phyloP scores from a whole-genome alignment of 495 filamentous ascomycete species.

The Tuber calosporum region DNA sequence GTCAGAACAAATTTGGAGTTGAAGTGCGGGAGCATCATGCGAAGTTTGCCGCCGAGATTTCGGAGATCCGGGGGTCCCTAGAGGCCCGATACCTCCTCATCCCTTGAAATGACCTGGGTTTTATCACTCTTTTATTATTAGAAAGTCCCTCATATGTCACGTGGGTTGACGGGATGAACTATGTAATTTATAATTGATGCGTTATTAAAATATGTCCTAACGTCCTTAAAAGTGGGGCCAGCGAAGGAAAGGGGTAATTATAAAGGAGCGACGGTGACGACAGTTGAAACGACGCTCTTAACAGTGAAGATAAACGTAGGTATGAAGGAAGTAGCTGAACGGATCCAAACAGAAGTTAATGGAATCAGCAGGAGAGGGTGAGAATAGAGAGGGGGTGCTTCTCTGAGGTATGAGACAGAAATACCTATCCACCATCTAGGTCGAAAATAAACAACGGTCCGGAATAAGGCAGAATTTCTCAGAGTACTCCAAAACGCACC shows the following conservation, averaged over 20 bases:
- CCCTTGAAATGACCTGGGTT: no score
- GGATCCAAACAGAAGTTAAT: neutral
- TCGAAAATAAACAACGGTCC: conserved; percentile 7
- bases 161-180: no score
- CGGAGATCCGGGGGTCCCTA: no score
- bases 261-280: neutral
- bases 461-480: neutral
- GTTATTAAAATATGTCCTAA: no score
- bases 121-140: no score
- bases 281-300: neutral
- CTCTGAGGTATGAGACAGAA: neutral
- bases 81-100: no score
- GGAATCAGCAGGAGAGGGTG: neutral
- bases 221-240: no score
- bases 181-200: no score
- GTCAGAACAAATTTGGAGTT: no score
- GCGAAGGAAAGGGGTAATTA: neutral
- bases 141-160: no score
- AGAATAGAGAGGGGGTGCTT: neutral
- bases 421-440: neutral
- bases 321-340: neutral
- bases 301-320: neutral
- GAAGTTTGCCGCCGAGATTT: no score
- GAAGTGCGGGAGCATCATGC: no score
- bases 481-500: neutral